Percentiles rank a stretch among this genome's conserved stretches.
phyloP scores from a whole-genome alignment of 805 yeast genomes.

The Millerozyma miso region DNA sequence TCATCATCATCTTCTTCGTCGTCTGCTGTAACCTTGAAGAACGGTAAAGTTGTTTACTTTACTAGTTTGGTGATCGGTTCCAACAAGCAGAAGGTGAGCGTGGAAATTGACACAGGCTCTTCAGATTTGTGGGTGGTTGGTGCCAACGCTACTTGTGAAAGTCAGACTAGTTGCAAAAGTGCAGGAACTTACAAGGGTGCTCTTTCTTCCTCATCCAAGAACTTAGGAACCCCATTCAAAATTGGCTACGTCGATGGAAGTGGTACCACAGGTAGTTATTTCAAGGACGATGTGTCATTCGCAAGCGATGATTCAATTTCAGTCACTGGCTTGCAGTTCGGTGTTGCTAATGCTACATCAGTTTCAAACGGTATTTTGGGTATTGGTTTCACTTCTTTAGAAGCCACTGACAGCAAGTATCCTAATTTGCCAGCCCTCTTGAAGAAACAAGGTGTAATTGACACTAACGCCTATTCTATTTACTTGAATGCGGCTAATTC shows the following conservation, averaged over 20 bases:
- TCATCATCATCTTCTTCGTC: not conserved
- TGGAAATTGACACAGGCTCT: constrained; percentile 26
- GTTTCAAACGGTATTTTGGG: constrained; percentile 15
- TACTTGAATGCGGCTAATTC: constrained; percentile 11
- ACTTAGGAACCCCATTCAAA: constrained; percentile 3
- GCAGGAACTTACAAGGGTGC: not conserved
- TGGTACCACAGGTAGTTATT: constrained; percentile 12
- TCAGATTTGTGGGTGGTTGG: constrained; percentile 26
- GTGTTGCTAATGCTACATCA: constrained; percentile 11
- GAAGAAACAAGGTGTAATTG: constrained; percentile 18
- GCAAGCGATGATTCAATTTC: constrained; percentile 6
- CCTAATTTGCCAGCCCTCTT: constrained; percentile 25
- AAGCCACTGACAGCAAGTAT: constrained; percentile 11
- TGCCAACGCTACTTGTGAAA: constrained; percentile 7
- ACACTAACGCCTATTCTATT: constrained; percentile 22
- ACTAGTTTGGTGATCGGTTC: constrained; percentile 17
- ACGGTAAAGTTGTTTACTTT: constrained; percentile 2
- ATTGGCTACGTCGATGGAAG: constrained; percentile 10
- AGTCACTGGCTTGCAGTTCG: constrained; percentile 14
- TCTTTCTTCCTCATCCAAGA: not conserved
- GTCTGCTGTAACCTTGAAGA: not conserved
- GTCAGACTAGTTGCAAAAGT: not conserved
- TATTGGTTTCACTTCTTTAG: constrained; percentile 11
- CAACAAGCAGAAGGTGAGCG: constrained; percentile 15
- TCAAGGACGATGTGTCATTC: constrained; percentile 11